These are phyloP conservation scores for Coemansia sp. DNA, from an alignment of 192 early-diverging fungal species.

Conservation along the genomic window DNA sequence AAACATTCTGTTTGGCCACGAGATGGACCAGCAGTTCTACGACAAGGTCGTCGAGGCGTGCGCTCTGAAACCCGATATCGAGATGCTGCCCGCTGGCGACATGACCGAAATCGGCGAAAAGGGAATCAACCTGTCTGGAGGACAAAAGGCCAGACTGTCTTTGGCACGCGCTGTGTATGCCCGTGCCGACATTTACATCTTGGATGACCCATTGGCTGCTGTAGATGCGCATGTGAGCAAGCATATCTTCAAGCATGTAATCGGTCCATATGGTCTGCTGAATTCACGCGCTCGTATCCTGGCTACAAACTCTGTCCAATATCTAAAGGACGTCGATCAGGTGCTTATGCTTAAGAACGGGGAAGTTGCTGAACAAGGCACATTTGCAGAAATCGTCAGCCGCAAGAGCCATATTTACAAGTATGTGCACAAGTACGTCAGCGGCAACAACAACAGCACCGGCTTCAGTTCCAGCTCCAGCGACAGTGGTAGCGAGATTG, in stretches of 20 bases:
- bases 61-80: constrained; percentile 58
- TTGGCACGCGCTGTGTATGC: constrained; percentile 67
- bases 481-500: no score
- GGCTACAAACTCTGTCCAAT: constrained; percentile 61
- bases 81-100: constrained; percentile 59
- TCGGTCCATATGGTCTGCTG: constrained; percentile 56
- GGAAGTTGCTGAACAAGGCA: constrained; percentile 51
- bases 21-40: constrained; percentile 58
- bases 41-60: constrained; percentile 59
- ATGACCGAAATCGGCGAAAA: constrained; percentile 65
- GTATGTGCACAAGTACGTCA: constrained; percentile 50
- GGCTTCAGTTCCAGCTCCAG: no score
- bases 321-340: constrained; percentile 50
- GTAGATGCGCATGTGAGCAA: constrained; percentile 67
- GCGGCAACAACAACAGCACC: no score
- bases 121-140: constrained; percentile 64
- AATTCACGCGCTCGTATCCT: constrained; percentile 57
- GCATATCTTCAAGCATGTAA: constrained; percentile 59
- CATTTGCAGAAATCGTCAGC: constrained; percentile 52
- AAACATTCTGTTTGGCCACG: constrained; percentile 68
- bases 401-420: constrained; percentile 43
- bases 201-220: constrained; percentile 74
- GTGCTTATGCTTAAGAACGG: constrained; percentile 59
- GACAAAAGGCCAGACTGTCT: constrained; percentile 66
- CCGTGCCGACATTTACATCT: constrained; percentile 63